Base-by-base conservation (phyloP, 106 monocot species). In the Dioscorea dumetorum region DNA sequence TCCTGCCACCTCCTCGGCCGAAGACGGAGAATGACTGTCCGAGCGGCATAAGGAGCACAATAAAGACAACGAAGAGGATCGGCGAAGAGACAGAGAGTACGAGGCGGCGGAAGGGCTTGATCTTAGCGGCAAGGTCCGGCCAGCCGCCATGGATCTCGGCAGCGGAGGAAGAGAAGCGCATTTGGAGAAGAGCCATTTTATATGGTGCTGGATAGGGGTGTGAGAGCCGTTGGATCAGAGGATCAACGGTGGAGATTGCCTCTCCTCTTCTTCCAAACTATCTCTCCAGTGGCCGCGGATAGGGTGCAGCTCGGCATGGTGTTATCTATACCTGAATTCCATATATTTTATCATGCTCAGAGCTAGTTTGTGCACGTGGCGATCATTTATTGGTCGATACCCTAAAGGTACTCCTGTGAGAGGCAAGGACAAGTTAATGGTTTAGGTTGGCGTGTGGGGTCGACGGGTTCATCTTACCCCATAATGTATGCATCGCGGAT, bases 141-240 rank as follows among this genome's bases (percentile, higher is more conserved):
- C 41, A 61, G 75, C 54, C 24, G 24, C 28, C 62, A 17, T 60
- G 52, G 22, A 90, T 79, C 50, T 90, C 90, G 23, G 81, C 78
- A 20, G 84, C 75, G 23, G 91, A 91, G 0, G 91, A 78, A 11
- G 91, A 84, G 33, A 87, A 81, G 79, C 91, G 82, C 74, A 87
- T 84, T 70, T 79, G 79, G 66, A 54, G 15, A 57, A 76, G 58
- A 69, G 73, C 84, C 80, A 79, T 79, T 72, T 70, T 82, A 50
- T 57, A 41, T 8, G 4, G 31, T 28, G 24, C 10, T 13, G 32
- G 16, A 24, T 32, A 16, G 61, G 28, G 8, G 14, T 33, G 24
- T 4, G 33, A 31, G 41, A 41, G 41, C 41, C 5, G 41, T 41
- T 41, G 41, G 41, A 41, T 41, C 3, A 6, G 10, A 41, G 41